These are phyloP conservation scores for Rhododendron griersonianum DNA, from an alignment of 148 eudicot species.

Conservation along the genomic window DNA sequence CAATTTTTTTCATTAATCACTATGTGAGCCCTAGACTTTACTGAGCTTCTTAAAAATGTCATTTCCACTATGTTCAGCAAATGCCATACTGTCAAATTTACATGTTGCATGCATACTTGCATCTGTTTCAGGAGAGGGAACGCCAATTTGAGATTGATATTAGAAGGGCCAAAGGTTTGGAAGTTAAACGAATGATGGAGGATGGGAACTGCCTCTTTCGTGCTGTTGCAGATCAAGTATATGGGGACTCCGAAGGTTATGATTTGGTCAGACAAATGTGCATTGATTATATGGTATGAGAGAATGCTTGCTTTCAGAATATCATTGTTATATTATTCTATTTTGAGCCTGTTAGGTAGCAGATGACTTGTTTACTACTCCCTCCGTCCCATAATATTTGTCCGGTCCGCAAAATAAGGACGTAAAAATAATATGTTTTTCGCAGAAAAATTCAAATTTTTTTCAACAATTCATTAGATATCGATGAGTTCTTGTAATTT, in stretches of 20 bases:
- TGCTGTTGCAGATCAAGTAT: constrained; percentile 99
- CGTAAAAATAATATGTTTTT: too few relatives aligned
- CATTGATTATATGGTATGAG: constrained; percentile 91
- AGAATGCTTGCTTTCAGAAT: background rate
- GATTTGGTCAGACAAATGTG: constrained; percentile 97
- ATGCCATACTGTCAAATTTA: background rate
- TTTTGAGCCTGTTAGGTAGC: background rate
- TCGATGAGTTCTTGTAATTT: too few relatives aligned
- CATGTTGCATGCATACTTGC: background rate
- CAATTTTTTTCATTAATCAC: background rate
- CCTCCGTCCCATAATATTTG: too few relatives aligned
- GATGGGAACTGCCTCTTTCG: constrained; percentile 98
- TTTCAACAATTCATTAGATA: too few relatives aligned
- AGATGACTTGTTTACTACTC: background rate
- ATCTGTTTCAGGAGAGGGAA: constrained; percentile 72
- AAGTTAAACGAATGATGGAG: constrained; percentile 84
- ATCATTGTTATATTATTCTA: too few relatives aligned
- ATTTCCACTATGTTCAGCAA: background rate
- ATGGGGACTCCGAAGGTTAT: constrained; percentile 88
- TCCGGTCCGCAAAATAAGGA: too few relatives aligned
- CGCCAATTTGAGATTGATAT: constrained; percentile 89
- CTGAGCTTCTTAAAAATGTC: background rate
- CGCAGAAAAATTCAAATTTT: too few relatives aligned
- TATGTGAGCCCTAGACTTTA: background rate
- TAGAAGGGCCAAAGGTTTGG: constrained; percentile 77